Percentiles rank a stretch among this genome's conserved stretches.
Evolutionary conservation across 306 rosid genomes (phyloP).

Genomic region (Rubus idaeus): DNA sequence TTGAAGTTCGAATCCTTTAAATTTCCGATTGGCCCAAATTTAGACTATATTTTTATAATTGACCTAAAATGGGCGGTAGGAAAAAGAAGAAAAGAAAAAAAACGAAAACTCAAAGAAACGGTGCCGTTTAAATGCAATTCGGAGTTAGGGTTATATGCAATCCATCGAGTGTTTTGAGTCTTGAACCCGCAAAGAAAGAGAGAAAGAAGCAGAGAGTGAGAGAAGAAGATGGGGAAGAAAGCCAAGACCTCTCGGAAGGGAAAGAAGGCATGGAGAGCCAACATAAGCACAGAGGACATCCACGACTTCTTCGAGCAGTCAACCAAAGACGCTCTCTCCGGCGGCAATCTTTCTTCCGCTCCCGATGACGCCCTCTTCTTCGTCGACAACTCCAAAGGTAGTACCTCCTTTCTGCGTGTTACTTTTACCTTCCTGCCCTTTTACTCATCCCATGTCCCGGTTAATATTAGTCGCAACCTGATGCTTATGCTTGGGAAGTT

Average conservation of each 20-base stretch:
- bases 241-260: slow-evolving; percentile 79
- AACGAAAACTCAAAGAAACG: background rate
- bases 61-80: no score
- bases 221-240: slow-evolving; percentile 63
- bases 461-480: no score
- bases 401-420: slow-evolving; percentile 15
- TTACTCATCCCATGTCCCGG: background rate
- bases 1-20: no score
- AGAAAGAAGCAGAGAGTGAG: background rate
- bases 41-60: no score
- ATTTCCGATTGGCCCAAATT: no score
- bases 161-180: background rate
- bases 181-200: background rate
- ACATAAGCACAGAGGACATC: slow-evolving; percentile 79
- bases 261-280: slow-evolving; percentile 85
- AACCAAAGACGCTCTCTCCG: slow-evolving; percentile 75
- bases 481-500: no score
- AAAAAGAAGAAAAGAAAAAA: no score
- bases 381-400: slow-evolving; percentile 73
- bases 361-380: slow-evolving; percentile 60
- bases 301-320: slow-evolving; percentile 69
- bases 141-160: background rate
- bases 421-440: background rate
- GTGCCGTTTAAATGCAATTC: background rate
- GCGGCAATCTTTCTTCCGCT: slow-evolving; percentile 56